Percentiles rank a stretch among this genome's conserved stretches.
Evolutionary conservation across 2,329 filamentous ascomycete genomes (phyloP).

Genomic region (Penicillium fuscoglaucum): DNA sequence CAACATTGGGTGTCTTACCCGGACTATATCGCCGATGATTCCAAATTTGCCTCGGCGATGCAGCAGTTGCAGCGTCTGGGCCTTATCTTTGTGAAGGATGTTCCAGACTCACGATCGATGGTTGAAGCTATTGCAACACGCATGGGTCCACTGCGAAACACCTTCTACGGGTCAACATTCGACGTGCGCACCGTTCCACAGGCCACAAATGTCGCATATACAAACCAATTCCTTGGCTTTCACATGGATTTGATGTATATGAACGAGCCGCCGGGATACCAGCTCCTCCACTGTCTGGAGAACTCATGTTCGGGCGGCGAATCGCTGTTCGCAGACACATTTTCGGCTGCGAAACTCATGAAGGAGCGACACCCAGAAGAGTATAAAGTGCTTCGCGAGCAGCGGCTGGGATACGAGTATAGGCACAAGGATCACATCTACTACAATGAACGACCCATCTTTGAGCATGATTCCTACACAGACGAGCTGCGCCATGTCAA

Average conservation of each 20-base stretch:
- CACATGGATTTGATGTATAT: slow-evolving; percentile 96
- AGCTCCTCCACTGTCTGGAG: slow-evolving; percentile 84
- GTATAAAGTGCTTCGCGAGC: slow-evolving; percentile 43
- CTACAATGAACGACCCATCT: slow-evolving; percentile 56
- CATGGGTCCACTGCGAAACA: slow-evolving; percentile 77
- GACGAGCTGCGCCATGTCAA: slow-evolving; percentile 50
- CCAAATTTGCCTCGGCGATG: slow-evolving; percentile 62
- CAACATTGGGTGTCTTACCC: slow-evolving; percentile 64
- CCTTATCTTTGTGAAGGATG: slow-evolving; percentile 71
- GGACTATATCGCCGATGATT: slow-evolving; percentile 66
- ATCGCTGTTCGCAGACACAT: slow-evolving; percentile 80
- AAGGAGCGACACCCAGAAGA: neutral
- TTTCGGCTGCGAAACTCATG: slow-evolving; percentile 55
- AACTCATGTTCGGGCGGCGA: slow-evolving; percentile 79
- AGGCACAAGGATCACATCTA: slow-evolving; percentile 65
- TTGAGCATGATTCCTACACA: slow-evolving; percentile 40
- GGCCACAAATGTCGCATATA: slow-evolving; percentile 92
- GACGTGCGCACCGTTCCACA: slow-evolving; percentile 79
- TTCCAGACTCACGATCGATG: slow-evolving; percentile 66
- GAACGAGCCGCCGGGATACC: slow-evolving; percentile 72
- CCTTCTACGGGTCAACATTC: slow-evolving; percentile 90
- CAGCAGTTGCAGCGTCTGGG: slow-evolving; percentile 65
- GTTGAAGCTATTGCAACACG: slow-evolving; percentile 68
- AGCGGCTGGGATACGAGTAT: slow-evolving; percentile 65
- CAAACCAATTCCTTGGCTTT: slow-evolving; percentile 74